Base-by-base conservation (phyloP, 225 moss, liverwort and hornwort species). In the Polytrichum formosum region DNA sequence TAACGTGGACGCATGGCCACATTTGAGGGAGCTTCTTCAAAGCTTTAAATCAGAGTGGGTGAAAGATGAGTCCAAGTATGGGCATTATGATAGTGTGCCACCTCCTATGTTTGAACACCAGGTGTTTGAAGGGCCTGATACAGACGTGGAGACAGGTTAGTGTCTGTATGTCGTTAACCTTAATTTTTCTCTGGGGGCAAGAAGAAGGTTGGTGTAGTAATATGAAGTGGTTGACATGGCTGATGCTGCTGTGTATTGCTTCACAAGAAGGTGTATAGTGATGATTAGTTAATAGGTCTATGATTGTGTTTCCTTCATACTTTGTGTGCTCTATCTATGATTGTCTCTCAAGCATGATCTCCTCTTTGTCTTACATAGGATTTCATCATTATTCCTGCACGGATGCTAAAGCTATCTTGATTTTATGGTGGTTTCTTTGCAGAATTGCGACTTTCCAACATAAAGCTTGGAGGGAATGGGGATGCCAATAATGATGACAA, bases 61-160 rank as follows among this genome's bases (percentile, higher is more conserved):
- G 33, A 98, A 98, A 81, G 98, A 98, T 81, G 98, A 94, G 77
- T 82, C 84, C 56, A 98, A 98, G 58, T 98, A 98, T 77, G 98
- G 98, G 65, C 94, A 92, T 74, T 98, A 82, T 70, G 94, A 98
- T 66, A 90, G 88, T 77, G 87, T 98, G 21, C 77, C 84, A 18
- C 81, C 82, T 73, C 91, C 92, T 70, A 75, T 69, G 65, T 94
- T 98, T 85, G 94, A 98, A 78, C 85, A 92, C 66, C 94, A 94
- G 72, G 92, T 88, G 30, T 98, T 91, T 67, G 98, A 98, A 84
- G 98, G 98, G 63, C 98, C 92, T 56, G 98, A 98, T 72, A 94
- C 98, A 28, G 98, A 98, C 75, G 88, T 88, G 56, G 98, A 98
- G 77, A 98, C 98, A 82, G 96, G 96, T 97, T 35, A 72, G 79